Evolutionary conservation across 2,329 filamentous ascomycete species (phyloP).

Genomic region (Periconia sp.): DNA sequence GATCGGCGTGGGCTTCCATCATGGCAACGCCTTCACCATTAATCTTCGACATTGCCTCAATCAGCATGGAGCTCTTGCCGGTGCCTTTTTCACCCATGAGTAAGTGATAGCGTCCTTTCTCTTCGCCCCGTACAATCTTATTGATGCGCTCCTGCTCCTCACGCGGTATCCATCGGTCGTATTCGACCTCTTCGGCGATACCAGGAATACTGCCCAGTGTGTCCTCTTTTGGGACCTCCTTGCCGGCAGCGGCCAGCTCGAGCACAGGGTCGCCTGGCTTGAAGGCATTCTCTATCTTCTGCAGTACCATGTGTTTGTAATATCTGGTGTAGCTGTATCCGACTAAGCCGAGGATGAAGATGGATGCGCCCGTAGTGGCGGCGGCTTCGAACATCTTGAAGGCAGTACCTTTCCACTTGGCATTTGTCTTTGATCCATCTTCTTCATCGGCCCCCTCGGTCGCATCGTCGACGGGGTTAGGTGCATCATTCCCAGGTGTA

Average conservation of each 20-base stretch:
- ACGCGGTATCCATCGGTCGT: constrained; percentile 79
- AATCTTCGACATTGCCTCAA: constrained; percentile 93
- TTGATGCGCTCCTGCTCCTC: constrained; percentile 84
- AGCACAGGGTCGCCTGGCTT: constrained; percentile 88
- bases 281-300: constrained; percentile 93
- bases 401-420: constrained; percentile 47
- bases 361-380: constrained; percentile 57
- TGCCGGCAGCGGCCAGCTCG: constrained; percentile 61
- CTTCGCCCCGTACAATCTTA: constrained; percentile 76
- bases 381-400: constrained; percentile 61
- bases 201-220: constrained; percentile 18
- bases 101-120: constrained; percentile 85
- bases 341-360: constrained; percentile 54
- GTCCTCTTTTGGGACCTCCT: constrained; percentile 40
- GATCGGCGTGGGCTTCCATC: constrained; percentile 94
- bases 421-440: constrained; percentile 19
- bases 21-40: constrained; percentile 89
- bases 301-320: constrained; percentile 90
- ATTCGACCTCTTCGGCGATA: constrained; percentile 56
- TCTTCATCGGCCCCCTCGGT: constrained; percentile 30
- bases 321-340: constrained; percentile 56
- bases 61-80: constrained; percentile 94
- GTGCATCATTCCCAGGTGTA: constrained; percentile 44
- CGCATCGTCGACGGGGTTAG: constrained; percentile 47
- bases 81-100: constrained; percentile 95